Base-by-base conservation (phyloP, 305 asterid species). In the Fraxinus albicans region DNA sequence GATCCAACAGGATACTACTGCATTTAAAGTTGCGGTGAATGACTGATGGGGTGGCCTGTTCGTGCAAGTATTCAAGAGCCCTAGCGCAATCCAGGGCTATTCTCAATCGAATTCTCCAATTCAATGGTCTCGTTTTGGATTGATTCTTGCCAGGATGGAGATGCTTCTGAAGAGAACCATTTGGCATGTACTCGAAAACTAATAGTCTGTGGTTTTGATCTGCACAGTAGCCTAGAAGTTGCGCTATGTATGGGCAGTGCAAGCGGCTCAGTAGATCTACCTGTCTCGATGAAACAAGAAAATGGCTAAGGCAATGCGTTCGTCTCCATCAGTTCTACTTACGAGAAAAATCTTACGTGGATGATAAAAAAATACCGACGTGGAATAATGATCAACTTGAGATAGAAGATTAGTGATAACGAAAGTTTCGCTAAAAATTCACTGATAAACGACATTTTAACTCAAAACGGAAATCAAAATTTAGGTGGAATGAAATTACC, bases 181-280 rank as follows among this genome's bases (percentile, higher is more conserved):
- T 89, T 0, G 97, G 89, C 93, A 91, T 88, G 93, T 87, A 90
- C 55, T 94, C 94, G 13, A 92, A 89, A 53, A 93, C 87, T 23
- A 94, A 87, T 31, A 92, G 76, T 73, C 97, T 86, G 38, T 92
- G 94, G 17, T 90, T 90, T 77, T 92, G 90, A 84, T 94, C 98
- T 0, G 97, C 98, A 42, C 97, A 93, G 73, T 94, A 94, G 55
- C 98, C 97, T 73, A 94, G 80, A 5, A 93, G 92, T 84, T 94
- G 90, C 4, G 88, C 87, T 79, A 94, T 83, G 90, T 88, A 89
- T 0, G 94, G 93, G 9, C 90, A 93, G 25, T 88, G 87, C 77
- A 94, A 83, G 4, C 90, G 89, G 86, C 97, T 92, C 44, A 94
- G 82, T 53, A 93, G 83, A 44, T 89, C 92, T 25, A 89, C 92